phyloP scores from a whole-genome alignment of 768 basidiomycete genomes.

The Pleurotus sapidus region DNA sequence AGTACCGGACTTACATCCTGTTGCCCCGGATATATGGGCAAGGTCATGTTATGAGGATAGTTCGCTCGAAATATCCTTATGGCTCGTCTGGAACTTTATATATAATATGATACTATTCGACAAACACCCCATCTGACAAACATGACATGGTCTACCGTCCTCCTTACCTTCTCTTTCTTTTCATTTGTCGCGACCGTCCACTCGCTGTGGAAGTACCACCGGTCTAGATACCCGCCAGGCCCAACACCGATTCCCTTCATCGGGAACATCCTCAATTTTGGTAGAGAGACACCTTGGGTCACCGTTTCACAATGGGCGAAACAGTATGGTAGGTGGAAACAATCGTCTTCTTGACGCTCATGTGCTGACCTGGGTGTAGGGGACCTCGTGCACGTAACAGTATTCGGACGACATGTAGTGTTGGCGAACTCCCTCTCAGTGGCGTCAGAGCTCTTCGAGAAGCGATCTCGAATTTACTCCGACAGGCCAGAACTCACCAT shows the following conservation, averaged over 20 bases:
- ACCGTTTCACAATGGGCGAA: constrained; percentile 22
- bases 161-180: too few species aligned
- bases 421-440: constrained; percentile 31
- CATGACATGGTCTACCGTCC: not conserved
- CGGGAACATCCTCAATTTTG: constrained; percentile 28
- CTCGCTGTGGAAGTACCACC: not conserved
- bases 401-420: constrained; percentile 32
- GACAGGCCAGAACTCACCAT: constrained; percentile 14
- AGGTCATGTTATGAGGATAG: too few species aligned
- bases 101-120: too few species aligned
- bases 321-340: constrained; percentile 11
- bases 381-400: constrained; percentile 31
- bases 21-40: too few species aligned
- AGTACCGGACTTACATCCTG: too few species aligned
- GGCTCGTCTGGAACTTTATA: too few species aligned
- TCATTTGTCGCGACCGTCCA: too few species aligned
- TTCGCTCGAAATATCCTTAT: too few species aligned
- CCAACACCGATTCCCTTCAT: constrained; percentile 31
- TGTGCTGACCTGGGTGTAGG: constrained; percentile 14
- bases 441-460: constrained; percentile 35
- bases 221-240: constrained; percentile 25
- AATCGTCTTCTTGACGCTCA: not conserved
- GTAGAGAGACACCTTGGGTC: constrained; percentile 26
- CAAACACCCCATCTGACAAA: too few species aligned
- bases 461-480: constrained; percentile 32